Percentiles rank a stretch among this genome's conserved stretches.
Evolutionary conservation across 345 rosid genomes (phyloP).

Genomic region (Clausena lansium): DNA sequence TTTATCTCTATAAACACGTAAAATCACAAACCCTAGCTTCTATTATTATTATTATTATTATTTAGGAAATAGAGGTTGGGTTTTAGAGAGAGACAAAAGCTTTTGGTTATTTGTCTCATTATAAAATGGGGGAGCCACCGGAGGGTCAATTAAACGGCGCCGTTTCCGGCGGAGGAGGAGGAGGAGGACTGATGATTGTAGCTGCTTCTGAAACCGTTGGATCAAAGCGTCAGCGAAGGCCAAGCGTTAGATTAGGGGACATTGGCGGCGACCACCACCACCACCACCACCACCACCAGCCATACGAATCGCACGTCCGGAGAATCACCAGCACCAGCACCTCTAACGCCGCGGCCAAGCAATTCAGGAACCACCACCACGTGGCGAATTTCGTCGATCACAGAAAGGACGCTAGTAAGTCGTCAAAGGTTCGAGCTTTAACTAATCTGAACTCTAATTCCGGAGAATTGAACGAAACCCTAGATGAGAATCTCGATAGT

Average conservation of each 20-base stretch:
- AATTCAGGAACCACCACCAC: neutral
- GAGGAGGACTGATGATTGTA: conserved; percentile 23
- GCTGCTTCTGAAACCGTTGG: conserved; percentile 56
- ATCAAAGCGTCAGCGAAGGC: conserved; percentile 76
- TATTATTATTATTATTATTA: neutral
- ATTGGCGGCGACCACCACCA: conserved; percentile 66
- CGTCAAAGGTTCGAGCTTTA: conserved; percentile 59
- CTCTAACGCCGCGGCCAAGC: neutral
- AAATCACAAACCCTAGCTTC: neutral
- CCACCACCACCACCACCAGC: conserved; percentile 29
- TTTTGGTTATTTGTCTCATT: neutral
- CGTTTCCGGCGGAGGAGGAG: conserved; percentile 18
- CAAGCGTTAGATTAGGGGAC: conserved; percentile 90
- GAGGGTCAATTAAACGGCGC: conserved; percentile 52
- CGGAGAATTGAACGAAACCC: conserved; percentile 49
- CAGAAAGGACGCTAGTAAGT: conserved; percentile 34
- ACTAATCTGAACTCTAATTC: conserved; percentile 47
- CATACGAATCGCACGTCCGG: conserved; percentile 55
- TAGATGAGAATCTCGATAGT: conserved; percentile 57
- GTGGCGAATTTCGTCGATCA: conserved; percentile 12
- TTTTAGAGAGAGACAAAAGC: neutral
- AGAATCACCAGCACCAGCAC: conserved; percentile 25
- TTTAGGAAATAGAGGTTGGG: neutral
- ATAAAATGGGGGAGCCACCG: conserved; percentile 53
- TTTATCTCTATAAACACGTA: neutral